Conservation (phyloP, 2,329 filamentous ascomycete species). For the Tolypocladium capitatum region DNA sequence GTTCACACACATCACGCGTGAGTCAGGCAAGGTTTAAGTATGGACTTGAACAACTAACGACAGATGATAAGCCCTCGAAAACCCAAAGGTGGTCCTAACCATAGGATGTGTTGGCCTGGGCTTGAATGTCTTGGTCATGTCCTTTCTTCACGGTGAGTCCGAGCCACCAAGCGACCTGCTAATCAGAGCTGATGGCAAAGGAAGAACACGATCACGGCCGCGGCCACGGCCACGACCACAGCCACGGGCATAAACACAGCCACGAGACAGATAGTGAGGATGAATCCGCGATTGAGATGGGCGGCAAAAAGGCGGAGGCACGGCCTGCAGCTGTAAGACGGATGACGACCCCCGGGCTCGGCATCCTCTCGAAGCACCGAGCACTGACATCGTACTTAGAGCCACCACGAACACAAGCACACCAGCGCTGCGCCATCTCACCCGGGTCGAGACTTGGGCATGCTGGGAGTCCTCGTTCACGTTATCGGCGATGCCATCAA, state of each 20-base stretch:
- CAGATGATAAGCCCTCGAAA: constrained; percentile 39
- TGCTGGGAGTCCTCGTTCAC: constrained; percentile 58
- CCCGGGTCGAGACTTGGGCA: constrained; percentile 48
- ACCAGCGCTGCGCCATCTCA: constrained; percentile 14
- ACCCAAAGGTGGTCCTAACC: constrained; percentile 54
- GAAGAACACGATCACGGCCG: constrained; percentile 24
- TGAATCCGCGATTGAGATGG: constrained; percentile 3
- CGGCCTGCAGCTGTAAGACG: background rate
- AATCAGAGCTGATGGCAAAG: background rate
- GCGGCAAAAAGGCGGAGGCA: background rate
- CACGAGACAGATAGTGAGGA: constrained; percentile 7
- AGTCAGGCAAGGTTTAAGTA: constrained; percentile 7
- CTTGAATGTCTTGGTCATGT: constrained; percentile 53
- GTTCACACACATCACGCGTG: constrained; percentile 45
- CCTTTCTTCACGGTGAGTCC: constrained; percentile 48
- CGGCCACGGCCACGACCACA: constrained; percentile 11
- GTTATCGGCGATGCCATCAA: constrained; percentile 62
- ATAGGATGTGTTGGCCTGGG: constrained; percentile 54
- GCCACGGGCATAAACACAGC: constrained; percentile 9
- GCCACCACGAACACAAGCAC: constrained; percentile 39
- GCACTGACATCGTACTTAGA: background rate
- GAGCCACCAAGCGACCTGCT: background rate
- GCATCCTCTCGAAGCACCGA: background rate
- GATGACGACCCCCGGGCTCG: background rate
- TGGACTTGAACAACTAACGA: constrained; percentile 5